phyloP scores from a whole-genome alignment of 345 rosid genomes.

The Acer saccharum region DNA sequence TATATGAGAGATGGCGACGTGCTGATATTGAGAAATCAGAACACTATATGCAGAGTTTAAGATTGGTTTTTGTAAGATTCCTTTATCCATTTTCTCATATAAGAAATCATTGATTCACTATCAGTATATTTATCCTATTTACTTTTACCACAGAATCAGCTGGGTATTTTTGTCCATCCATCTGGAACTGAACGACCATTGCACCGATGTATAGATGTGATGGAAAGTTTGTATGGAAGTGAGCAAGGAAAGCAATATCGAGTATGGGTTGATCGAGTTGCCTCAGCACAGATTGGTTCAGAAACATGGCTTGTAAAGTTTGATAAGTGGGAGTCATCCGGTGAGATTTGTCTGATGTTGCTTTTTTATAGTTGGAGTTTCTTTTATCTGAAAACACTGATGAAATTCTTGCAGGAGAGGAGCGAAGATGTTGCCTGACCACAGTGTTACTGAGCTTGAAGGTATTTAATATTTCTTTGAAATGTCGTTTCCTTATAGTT shows the following conservation, averaged over 20 bases:
- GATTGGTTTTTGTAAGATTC: constrained; percentile 38
- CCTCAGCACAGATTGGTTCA: constrained; percentile 51
- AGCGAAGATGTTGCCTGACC: constrained; percentile 41
- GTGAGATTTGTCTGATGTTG: constrained; percentile 37
- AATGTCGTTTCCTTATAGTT: neutral
- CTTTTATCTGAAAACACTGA: neutral
- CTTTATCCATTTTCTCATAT: neutral
- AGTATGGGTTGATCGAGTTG: constrained; percentile 73
- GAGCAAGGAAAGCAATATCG: constrained; percentile 48
- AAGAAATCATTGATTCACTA: neutral
- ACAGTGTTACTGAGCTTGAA: constrained; percentile 46
- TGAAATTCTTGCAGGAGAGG: constrained; percentile 30
- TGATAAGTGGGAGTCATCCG: constrained; percentile 73
- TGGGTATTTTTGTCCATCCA: constrained; percentile 56
- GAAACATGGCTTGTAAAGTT: constrained; percentile 76
- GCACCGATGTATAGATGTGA: constrained; percentile 39
- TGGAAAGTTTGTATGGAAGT: constrained; percentile 55
- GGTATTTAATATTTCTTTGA: constrained; percentile 30
- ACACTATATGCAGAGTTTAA: constrained; percentile 31
- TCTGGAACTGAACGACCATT: constrained; percentile 54
- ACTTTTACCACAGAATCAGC: constrained; percentile 38
- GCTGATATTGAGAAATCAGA: constrained; percentile 59
- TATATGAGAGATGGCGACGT: constrained; percentile 65
- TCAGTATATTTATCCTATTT: neutral
- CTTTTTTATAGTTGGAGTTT: neutral